Conservation (phyloP, 1,139 yeast species). For the Pneumocystis carinii region DNA sequence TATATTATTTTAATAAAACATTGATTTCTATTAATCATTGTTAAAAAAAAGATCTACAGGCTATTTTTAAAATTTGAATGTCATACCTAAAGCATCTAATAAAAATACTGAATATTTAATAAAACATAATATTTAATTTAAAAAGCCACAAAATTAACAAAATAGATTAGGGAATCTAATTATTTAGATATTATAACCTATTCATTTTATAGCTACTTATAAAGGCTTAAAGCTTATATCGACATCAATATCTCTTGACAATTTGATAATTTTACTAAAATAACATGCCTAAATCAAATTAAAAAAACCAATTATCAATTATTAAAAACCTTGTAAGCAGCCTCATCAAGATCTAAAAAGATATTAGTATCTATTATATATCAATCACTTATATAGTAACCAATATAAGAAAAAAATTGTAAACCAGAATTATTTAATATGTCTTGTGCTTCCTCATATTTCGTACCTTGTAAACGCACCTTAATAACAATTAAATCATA, state of each 20-base stretch:
- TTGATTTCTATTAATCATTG: too few species aligned
- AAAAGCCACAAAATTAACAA: background rate
- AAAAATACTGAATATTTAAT: background rate
- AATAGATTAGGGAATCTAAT: background rate
- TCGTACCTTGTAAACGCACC: conserved; percentile 97
- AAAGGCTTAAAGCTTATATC: background rate
- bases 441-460: conserved; percentile 76
- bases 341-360: conserved; percentile 68
- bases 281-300: background rate
- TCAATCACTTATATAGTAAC: background rate
- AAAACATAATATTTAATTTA: background rate
- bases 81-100: background rate
- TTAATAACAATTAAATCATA: conserved; percentile 36
- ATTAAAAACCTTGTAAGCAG: conserved; percentile 84
- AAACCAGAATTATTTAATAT: conserved; percentile 79
- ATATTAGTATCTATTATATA: background rate
- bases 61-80: too few species aligned
- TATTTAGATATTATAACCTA: background rate
- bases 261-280: conserved; percentile 8
- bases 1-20: conserved; percentile 2
- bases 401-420: conserved; percentile 74
- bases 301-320: background rate
- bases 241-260: background rate
- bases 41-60: too few species aligned
- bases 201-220: background rate